Percentiles rank a stretch among this genome's conserved stretches.
phyloP scores from a whole-genome alignment of 108 stramenopile genomes.

The Discostella pseudostelligera region DNA sequence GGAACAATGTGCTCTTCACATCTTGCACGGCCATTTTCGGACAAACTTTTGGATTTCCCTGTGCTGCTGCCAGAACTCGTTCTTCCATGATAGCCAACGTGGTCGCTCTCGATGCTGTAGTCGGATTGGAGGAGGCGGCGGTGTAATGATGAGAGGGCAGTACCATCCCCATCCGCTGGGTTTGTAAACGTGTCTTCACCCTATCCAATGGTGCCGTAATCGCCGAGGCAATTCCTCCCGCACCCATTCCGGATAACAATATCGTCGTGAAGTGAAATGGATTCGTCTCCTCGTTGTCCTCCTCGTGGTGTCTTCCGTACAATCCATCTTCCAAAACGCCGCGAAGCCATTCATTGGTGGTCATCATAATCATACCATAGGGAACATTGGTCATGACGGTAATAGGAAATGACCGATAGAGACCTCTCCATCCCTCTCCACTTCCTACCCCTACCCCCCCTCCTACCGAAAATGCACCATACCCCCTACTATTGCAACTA shows the following conservation, averaged over 20 bases:
- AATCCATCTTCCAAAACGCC: conserved; percentile 49
- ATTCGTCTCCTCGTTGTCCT: conserved; percentile 19
- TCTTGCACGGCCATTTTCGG: conserved; percentile 40
- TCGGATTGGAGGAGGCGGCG: not conserved
- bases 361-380: conserved; percentile 95
- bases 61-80: conserved; percentile 31
- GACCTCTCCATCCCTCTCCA: conserved; percentile 79
- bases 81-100: conserved; percentile 32
- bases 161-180: conserved; percentile 58
- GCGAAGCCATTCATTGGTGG: conserved; percentile 89
- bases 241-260: conserved; percentile 79
- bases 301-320: conserved; percentile 12
- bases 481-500: not conserved
- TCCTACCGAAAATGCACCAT: conserved; percentile 20
- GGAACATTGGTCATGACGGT: conserved; percentile 97
- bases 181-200: conserved; percentile 93
- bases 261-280: conserved; percentile 44
- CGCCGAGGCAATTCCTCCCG: conserved; percentile 88
- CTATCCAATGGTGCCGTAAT: conserved; percentile 96
- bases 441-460: no score
- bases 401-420: conserved; percentile 89
- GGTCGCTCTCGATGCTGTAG: not conserved
- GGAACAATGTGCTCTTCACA: conserved; percentile 31
- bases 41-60: conserved; percentile 33
- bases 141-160: conserved; percentile 8